Conservation (phyloP, 2,329 filamentous ascomycete species). For the Arthrobotrys iridis region DNA sequence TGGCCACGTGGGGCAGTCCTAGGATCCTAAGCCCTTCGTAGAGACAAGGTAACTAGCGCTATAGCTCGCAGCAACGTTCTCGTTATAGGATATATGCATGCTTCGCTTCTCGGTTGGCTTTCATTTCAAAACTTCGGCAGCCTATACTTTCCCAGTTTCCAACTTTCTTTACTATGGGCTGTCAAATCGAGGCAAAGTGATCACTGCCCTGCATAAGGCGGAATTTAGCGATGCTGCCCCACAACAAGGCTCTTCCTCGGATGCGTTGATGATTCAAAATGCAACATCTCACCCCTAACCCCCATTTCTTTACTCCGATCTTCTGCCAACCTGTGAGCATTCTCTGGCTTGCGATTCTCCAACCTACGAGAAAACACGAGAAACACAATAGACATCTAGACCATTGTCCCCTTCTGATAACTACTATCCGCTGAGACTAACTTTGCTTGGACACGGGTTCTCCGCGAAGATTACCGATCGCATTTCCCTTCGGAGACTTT, state of each 20-base stretch:
- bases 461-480: not conserved
- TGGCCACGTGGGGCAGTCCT: too few relatives aligned
- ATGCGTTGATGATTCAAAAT: conserved; percentile 10
- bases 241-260: conserved; percentile 3
- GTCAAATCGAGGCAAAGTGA: conserved; percentile 4
- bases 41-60: not conserved
- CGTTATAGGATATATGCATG: not conserved
- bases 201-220: conserved; percentile 18
- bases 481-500: conserved; percentile 52
- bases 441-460: conserved; percentile 6
- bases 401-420: not conserved
- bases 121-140: conserved; percentile 9
- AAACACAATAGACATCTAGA: too few relatives aligned
- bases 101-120: conserved; percentile 1
- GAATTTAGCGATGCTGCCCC: conserved; percentile 8
- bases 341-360: not conserved
- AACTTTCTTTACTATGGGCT: not conserved
- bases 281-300: conserved; percentile 8
- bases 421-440: conserved; percentile 8
- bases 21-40: too few relatives aligned
- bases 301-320: conserved; percentile 11
- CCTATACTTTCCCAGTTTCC: conserved; percentile 2
- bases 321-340: not conserved
- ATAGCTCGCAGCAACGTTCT: not conserved
- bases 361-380: not conserved